Conservation (phyloP, 768 basidiomycete genomes). For the Panaeolus papilionaceus region DNA sequence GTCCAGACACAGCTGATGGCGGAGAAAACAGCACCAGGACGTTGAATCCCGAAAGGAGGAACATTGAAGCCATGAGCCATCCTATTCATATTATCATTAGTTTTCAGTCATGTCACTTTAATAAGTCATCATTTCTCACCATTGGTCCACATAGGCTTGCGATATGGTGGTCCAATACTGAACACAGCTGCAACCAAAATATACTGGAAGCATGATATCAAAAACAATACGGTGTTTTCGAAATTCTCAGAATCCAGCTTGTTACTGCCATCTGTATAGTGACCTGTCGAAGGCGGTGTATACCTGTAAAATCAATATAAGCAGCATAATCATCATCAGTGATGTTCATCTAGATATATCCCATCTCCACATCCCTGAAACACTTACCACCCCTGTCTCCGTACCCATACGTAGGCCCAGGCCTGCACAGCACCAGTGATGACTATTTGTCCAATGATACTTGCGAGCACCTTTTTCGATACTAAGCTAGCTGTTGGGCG, state of each 20-base stretch:
- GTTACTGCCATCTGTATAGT: constrained; percentile 57
- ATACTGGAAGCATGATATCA: constrained; percentile 98
- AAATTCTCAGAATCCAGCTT: constrained; percentile 86
- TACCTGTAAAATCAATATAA: constrained; percentile 60
- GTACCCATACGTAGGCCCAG: constrained; percentile 91
- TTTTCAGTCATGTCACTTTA: constrained; percentile 6
- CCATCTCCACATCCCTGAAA: not conserved
- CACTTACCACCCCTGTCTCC: constrained; percentile 81
- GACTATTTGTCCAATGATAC: constrained; percentile 91
- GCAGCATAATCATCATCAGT: constrained; percentile 3
- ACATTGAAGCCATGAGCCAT: constrained; percentile 82
- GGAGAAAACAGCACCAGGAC: constrained; percentile 79
- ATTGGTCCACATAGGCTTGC: constrained; percentile 95
- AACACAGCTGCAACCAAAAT: constrained; percentile 96
- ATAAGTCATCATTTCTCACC: constrained; percentile 51
- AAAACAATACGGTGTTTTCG: constrained; percentile 91
- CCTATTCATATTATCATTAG: constrained; percentile 46
- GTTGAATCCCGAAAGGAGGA: constrained; percentile 73
- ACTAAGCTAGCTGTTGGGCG: constrained; percentile 95
- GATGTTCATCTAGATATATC: not conserved
- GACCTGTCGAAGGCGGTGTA: constrained; percentile 61
- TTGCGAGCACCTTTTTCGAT: constrained; percentile 92
- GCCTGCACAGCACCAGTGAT: constrained; percentile 84
- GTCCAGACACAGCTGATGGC: constrained; percentile 55
- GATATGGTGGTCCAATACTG: constrained; percentile 96